A percentile compares a stretch with the other conserved stretches of the same genome.
These are phyloP conservation scores for Solanum neorickii DNA, from an alignment of 257 asterid genomes.

Conservation along the genomic window DNA sequence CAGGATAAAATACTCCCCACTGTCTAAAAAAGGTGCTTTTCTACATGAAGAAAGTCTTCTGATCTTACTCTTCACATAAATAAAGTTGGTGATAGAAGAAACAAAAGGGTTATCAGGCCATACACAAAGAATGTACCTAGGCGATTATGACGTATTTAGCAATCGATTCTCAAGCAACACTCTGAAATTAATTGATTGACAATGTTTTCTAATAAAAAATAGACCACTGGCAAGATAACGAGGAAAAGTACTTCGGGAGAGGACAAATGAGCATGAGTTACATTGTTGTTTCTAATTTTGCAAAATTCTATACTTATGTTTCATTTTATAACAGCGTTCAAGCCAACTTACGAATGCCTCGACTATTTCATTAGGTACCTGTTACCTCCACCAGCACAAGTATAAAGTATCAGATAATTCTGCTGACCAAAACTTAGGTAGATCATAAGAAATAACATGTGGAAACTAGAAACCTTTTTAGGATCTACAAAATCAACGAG, in stretches of 20 bases:
- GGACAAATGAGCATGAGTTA: not conserved
- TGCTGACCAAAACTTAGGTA: not conserved
- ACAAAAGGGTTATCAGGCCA: not conserved
- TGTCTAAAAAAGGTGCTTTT: not conserved
- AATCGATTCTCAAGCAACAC: not conserved
- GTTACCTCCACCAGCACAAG: not conserved
- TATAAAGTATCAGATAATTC: not conserved
- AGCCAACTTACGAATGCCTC: not conserved
- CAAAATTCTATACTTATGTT: not conserved
- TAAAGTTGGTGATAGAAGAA: not conserved
- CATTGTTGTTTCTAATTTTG: not conserved
- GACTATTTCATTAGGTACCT: not conserved
- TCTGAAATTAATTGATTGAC: not conserved
- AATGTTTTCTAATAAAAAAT: not conserved
- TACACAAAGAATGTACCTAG: not conserved
- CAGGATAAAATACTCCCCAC: not conserved
- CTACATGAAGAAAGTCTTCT: not conserved
- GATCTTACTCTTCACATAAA: not conserved
- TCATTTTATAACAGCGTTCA: not conserved
- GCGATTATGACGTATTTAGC: not conserved
- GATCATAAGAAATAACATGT: not conserved
- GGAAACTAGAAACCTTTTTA: not conserved
- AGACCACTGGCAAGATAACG: not conserved
- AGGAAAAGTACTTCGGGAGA: not conserved
- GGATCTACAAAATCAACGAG: not conserved